Evolutionary conservation across 2,329 filamentous ascomycete genomes (phyloP), one percentile per base, ranked within the genome.

Genomic region (Nemania diffusa): DNA sequence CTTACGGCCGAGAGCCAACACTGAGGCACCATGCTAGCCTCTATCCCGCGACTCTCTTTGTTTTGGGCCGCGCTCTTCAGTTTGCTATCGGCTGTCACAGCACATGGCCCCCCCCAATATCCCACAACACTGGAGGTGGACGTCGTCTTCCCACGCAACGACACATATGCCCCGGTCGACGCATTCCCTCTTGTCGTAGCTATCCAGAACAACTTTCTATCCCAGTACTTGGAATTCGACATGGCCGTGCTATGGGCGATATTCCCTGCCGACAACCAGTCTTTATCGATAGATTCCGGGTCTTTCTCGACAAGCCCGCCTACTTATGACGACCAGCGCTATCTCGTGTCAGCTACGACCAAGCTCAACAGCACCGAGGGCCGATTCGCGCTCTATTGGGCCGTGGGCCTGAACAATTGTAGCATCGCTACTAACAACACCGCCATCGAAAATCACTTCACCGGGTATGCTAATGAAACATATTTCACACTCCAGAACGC

Each of bases 401-500:
- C 3, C 2, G 8, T 56, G 5, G 32, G 11, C 32, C 7, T 27
- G 29, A 42, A n/a, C 22, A 56, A 56, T 56, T 56, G 52, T 56
- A 56, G 52, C 24, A 40, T 56, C 52, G 15, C 24, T n/a, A 56
- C 26, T 40, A 13, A 24, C 52, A 56, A 37, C 32, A 13, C 52
- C 32, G 40, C 9, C 37, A 20, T 40, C 32, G 52, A 56, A 29
- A 42, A 11, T 56, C 11, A 20, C 52, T 40, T 40, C 13, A 40
- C n/a, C n/a, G 11, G 40, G 4, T 56, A 56, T 56, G 8, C 13
- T 26, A 52, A 20, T 56, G 4, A 37, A 5, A 42, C 37, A 37
- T 37, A 37, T 26, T 58, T 58, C 56, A 58, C 56, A 29, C 56
- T 58, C 56, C 20, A 58, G 56, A 58, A 58, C 20, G 26, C 34